Conservation (phyloP, 129 eudicot genomes). For the Centaurea solstitialis region DNA sequence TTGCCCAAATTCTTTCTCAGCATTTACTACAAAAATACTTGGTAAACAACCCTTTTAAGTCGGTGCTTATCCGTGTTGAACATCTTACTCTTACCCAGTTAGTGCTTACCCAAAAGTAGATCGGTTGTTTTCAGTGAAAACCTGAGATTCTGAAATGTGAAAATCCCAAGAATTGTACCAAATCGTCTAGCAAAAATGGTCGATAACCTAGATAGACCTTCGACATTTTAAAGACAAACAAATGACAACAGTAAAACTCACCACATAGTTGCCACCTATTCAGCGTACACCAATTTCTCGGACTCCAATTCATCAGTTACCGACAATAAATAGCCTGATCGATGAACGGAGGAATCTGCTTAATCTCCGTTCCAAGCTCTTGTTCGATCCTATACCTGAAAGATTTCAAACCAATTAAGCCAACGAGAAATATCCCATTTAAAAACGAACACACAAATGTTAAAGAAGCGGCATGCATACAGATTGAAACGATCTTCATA, state of each 20-base stretch:
- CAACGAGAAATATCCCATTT: neutral
- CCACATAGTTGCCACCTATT: conserved; percentile 7
- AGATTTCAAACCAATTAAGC: neutral
- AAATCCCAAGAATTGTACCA: neutral
- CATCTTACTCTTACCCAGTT: neutral
- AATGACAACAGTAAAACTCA: neutral
- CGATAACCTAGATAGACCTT: neutral
- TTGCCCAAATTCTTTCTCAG: neutral
- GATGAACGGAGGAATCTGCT: conserved; percentile 86
- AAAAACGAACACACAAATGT: neutral
- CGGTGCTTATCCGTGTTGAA: neutral
- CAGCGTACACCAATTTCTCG: conserved; percentile 5
- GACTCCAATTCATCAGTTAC: conserved; percentile 26
- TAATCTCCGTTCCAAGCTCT: conserved; percentile 92
- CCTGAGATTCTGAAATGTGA: neutral
- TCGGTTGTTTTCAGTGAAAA: neutral
- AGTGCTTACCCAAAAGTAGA: neutral
- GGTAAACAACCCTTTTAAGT: neutral
- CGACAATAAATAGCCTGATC: conserved; percentile 82
- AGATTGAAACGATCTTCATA: conserved; percentile 89
- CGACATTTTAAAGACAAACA: neutral
- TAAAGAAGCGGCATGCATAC: conserved; percentile 41
- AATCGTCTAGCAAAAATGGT: neutral
- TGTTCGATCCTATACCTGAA: conserved; percentile 84
- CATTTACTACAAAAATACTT: neutral